Evolutionary conservation across 495 filamentous ascomycete species (phyloP).

Genomic region (Podospora tetraspora): DNA sequence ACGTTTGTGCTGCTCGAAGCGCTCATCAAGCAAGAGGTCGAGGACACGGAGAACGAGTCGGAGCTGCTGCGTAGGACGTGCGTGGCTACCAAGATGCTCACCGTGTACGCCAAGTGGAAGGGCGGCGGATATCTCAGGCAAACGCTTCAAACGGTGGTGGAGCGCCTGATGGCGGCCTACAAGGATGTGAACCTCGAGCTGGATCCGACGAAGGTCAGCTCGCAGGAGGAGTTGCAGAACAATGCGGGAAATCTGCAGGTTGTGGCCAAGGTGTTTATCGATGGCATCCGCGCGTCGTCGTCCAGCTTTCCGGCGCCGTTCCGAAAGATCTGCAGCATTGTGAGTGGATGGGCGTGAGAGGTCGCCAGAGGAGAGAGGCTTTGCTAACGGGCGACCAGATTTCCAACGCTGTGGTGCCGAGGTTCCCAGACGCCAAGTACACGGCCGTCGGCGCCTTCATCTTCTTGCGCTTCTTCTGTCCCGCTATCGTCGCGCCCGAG

Average conservation of each 20-base stretch:
- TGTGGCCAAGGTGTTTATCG: conserved; percentile 60
- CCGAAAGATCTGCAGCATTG: conserved; percentile 58
- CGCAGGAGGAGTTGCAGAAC: conserved; percentile 53
- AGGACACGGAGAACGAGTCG: conserved; percentile 61
- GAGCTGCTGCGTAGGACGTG: conserved; percentile 59
- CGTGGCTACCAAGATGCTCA: conserved; percentile 64
- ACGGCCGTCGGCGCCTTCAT: conserved; percentile 66
- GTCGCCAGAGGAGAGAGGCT: no score
- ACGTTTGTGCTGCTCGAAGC: conserved; percentile 57
- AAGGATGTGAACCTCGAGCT: conserved; percentile 61
- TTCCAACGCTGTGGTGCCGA: conserved; percentile 49
- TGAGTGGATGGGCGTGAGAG: conserved; percentile 23
- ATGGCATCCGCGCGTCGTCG: conserved; percentile 57
- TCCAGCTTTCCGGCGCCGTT: conserved; percentile 56
- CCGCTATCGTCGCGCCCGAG: conserved; percentile 63
- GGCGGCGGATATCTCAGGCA: conserved; percentile 54
- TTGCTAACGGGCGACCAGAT: conserved; percentile 36
- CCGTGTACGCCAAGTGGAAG: conserved; percentile 64
- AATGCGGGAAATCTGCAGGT: conserved; percentile 56
- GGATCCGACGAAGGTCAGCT: conserved; percentile 52
- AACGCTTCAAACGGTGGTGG: conserved; percentile 58
- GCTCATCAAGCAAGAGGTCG: conserved; percentile 60
- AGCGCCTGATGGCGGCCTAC: conserved; percentile 53
- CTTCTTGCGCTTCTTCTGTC: conserved; percentile 64
- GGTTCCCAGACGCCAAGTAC: conserved; percentile 64